Evolutionary conservation across 2,329 filamentous ascomycete species (phyloP), one percentile per base, ranked within the genome.

Genomic region (Aspergillus melleus): DNA sequence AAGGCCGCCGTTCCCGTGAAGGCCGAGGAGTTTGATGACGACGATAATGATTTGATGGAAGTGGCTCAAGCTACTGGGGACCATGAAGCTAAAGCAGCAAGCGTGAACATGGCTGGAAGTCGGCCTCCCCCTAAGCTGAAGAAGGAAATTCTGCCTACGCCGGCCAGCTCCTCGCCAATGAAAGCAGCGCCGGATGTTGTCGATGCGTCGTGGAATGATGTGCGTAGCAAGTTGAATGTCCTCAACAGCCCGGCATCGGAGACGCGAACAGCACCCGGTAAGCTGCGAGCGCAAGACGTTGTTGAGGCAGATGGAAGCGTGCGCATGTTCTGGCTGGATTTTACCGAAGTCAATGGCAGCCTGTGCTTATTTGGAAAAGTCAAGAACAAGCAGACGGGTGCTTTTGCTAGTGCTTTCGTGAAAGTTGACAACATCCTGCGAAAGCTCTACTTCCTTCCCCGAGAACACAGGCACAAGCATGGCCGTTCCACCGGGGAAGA

Each of bases 301-400:
- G 79, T 96, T n/a, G 94, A 98, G 74, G 88, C 91, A 63, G 93
- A 99, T 70, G 95, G 94, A 39, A 96, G 90, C 67, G 82, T 99
- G 30, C 89, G 89, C 66, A 92, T 99, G 80, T 99, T 97, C 80
- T 99, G 95, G 95, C 90, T 91, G 8, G 95, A 99, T 76, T 99
- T 96, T 71, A 92, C 90, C 0, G 95, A 99, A 73, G 82, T 96
- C 72, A 92, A 93, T 69, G 94, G 94, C 60, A 95, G 88, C 67
- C 81, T 99, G 10, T 98, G 92, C 74, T 84, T 99, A 11, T 98
- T 99, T 72, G 95, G 95, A 64, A 99, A 99, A 73, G 94, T 97
- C 24, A 87, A 92, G 69, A 92, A 97, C 79, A 96, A 93, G 76
- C 90, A 88, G 69, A 91, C 86, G 1, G 88, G 86, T 54, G 81